These are phyloP conservation scores for Arabidopsis suecica DNA, from an alignment of 345 rosid species.

Conservation along the genomic window DNA sequence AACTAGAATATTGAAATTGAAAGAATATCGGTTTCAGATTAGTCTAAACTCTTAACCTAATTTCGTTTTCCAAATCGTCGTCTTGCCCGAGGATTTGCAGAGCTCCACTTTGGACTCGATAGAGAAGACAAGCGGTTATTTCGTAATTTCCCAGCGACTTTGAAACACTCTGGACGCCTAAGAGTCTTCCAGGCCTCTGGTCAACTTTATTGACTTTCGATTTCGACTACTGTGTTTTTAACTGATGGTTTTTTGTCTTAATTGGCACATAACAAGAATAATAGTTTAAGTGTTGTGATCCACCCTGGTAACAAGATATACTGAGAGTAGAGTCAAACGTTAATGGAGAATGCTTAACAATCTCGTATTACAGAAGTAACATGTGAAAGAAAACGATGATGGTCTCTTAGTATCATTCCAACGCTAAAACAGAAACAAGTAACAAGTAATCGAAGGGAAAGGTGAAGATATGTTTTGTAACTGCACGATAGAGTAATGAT, in stretches of 20 bases:
- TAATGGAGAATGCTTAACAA: neutral
- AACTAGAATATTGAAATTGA: neutral
- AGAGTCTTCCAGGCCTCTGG: neutral
- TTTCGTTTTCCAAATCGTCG: constrained; percentile 3
- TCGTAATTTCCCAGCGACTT: neutral
- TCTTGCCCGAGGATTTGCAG: constrained; percentile 23
- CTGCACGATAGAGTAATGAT: constrained; percentile 3
- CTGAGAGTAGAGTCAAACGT: neutral
- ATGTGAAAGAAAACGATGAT: neutral
- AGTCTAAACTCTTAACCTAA: constrained; percentile 14
- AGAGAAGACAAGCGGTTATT: constrained; percentile 28
- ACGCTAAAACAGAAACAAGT: neutral
- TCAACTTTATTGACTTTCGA: neutral
- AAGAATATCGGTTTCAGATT: neutral
- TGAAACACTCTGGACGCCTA: neutral
- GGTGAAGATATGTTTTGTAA: constrained; percentile 12
- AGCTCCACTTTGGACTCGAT: neutral
- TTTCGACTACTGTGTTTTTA: too few species aligned
- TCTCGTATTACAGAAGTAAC: constrained; percentile 16
- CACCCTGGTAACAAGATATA: neutral
- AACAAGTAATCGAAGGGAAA: neutral
- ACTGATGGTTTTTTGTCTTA: too few species aligned
- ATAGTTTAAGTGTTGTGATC: neutral
- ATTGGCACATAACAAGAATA: neutral
- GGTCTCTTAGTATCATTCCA: constrained; percentile 40